These are phyloP conservation scores for Lonicera japonica DNA, from an alignment of 129 eudicot genomes.

Conservation along the genomic window DNA sequence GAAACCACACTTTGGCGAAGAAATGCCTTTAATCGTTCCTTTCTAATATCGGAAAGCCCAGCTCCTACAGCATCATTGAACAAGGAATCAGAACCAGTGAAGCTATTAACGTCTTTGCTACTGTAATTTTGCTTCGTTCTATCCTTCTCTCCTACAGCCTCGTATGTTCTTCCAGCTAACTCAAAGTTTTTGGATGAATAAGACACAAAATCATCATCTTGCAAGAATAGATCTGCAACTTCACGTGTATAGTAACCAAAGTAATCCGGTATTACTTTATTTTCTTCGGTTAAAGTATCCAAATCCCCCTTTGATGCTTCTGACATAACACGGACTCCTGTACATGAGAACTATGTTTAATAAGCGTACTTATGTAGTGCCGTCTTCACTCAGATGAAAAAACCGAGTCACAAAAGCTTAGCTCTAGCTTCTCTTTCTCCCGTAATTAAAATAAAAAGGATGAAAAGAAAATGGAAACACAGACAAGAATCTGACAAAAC, in stretches of 20 bases:
- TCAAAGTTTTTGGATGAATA: conserved; percentile 10
- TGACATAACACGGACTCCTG: conserved; percentile 19
- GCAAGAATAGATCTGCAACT: conserved; percentile 39
- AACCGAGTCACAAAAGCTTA: no score
- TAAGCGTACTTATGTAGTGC: neutral
- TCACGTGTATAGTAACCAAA: conserved; percentile 54
- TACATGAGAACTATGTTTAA: neutral
- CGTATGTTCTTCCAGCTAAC: conserved; percentile 13
- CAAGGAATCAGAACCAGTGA: conserved; percentile 24
- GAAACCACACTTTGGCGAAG: conserved; percentile 44
- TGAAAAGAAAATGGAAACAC: no score
- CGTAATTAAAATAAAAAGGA: no score
- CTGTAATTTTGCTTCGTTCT: conserved; percentile 8
- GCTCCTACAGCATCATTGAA: conserved; percentile 41
- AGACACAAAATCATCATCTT: conserved; percentile 32
- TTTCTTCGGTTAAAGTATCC: conserved; percentile 18
- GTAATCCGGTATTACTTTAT: conserved; percentile 46
- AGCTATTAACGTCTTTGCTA: conserved; percentile 11
- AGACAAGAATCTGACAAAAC: no score
- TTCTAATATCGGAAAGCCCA: conserved; percentile 33
- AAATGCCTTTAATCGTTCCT: conserved; percentile 46
- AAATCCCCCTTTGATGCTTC: conserved; percentile 24
- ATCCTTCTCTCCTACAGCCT: conserved; percentile 2
- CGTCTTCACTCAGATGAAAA: no score
- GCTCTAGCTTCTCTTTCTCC: neutral